Evolutionary conservation across 2,329 filamentous ascomycete species (phyloP).

Genomic region (Alternaria hordeiaustralica): DNA sequence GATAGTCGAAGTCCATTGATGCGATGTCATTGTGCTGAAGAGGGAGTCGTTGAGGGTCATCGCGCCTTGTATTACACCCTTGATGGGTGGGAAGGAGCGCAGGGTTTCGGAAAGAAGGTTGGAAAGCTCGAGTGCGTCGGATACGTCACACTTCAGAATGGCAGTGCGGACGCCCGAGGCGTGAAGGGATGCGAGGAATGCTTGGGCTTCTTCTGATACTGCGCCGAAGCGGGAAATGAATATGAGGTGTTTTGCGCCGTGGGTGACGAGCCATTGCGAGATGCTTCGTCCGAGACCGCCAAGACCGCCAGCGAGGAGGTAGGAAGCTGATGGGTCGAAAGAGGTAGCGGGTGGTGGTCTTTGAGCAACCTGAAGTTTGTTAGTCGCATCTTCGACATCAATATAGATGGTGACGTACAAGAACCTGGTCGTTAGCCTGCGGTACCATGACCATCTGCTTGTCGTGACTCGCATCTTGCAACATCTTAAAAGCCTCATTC

Average conservation of each 20-base stretch:
- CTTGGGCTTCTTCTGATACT: background rate
- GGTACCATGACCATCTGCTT: slow-evolving; percentile 11
- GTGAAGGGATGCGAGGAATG: slow-evolving; percentile 8
- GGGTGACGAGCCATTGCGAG: slow-evolving; percentile 13
- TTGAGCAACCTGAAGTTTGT: slow-evolving; percentile 3
- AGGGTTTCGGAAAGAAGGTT: background rate
- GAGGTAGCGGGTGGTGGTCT: background rate
- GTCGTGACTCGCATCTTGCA: slow-evolving; percentile 17
- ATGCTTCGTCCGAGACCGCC: slow-evolving; percentile 29
- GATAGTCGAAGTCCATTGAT: slow-evolving; percentile 15
- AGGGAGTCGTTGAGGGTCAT: slow-evolving; percentile 23
- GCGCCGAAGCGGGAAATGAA: slow-evolving; percentile 26
- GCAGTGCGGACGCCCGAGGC: background rate
- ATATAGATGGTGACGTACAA: background rate
- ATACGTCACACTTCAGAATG: slow-evolving; percentile 15
- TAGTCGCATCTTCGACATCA: background rate
- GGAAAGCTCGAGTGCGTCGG: slow-evolving; percentile 1
- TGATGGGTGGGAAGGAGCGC: slow-evolving; percentile 13
- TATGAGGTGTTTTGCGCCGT: slow-evolving; percentile 19
- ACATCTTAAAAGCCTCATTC: slow-evolving; percentile 14
- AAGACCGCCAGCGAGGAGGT: slow-evolving; percentile 26
- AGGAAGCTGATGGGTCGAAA: slow-evolving; percentile 13
- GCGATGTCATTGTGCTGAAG: slow-evolving; percentile 18
- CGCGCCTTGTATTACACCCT: slow-evolving; percentile 22
- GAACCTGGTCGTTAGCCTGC: slow-evolving; percentile 1